These are phyloP conservation scores for Suhomyces vadensis DNA, from an alignment of 805 yeast species.

Conservation along the genomic window DNA sequence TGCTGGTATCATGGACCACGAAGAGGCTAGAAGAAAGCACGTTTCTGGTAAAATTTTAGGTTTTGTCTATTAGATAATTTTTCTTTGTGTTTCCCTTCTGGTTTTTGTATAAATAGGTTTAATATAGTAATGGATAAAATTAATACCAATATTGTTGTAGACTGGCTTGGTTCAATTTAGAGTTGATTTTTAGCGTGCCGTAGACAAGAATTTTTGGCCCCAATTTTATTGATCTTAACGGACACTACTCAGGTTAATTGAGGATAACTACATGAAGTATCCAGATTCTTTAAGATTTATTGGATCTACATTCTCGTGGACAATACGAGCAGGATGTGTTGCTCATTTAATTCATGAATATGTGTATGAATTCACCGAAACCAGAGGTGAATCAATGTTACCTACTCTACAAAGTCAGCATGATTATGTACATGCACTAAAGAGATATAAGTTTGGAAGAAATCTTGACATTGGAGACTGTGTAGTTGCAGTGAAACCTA, in stretches of 20 bases:
- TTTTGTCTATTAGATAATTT: slow-evolving; percentile 21
- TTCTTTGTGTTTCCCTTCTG: not conserved
- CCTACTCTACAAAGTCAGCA: slow-evolving; percentile 77
- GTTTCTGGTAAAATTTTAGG: slow-evolving; percentile 30
- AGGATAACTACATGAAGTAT: slow-evolving; percentile 6
- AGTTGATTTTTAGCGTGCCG: too few species aligned
- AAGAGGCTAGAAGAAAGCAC: slow-evolving; percentile 31
- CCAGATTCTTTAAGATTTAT: slow-evolving; percentile 25
- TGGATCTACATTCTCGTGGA: slow-evolving; percentile 46
- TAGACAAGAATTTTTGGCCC: too few species aligned
- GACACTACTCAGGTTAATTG: too few species aligned
- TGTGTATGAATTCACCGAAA: slow-evolving; percentile 73
- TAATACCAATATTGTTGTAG: not conserved
- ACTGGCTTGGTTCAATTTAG: too few species aligned
- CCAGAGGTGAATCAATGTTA: slow-evolving; percentile 93
- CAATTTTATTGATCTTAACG: too few species aligned
- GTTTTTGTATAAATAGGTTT: slow-evolving; percentile 8
- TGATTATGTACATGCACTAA: slow-evolving; percentile 80
- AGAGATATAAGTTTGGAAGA: slow-evolving; percentile 62
- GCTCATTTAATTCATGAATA: slow-evolving; percentile 67
- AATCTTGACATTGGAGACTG: slow-evolving; percentile 79
- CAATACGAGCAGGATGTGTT: slow-evolving; percentile 60
- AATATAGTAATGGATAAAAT: slow-evolving; percentile 1
- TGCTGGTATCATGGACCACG: slow-evolving; percentile 32
- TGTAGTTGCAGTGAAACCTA: slow-evolving; percentile 85